phyloP scores from a whole-genome alignment of 768 basidiomycete genomes.

The Cyclocybe cylindracea region DNA sequence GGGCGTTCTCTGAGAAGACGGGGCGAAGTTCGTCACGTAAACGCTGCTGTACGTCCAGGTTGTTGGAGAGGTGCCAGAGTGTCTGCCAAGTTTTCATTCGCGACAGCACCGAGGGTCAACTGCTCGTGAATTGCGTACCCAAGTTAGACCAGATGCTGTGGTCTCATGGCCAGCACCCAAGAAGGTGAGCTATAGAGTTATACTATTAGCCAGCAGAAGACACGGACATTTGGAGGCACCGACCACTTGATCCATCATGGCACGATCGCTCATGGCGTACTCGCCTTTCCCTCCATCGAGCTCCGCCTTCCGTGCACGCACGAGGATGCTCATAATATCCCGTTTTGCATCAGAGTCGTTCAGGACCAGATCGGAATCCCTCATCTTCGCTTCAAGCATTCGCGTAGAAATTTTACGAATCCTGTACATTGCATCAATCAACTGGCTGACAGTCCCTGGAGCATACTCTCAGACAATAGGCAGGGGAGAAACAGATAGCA shows the following conservation, averaged over 20 bases:
- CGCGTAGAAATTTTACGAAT: conserved; percentile 39
- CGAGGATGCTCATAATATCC: conserved; percentile 51
- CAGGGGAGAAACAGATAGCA: neutral
- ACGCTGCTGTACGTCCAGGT: conserved; percentile 41
- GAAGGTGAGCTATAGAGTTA: conserved; percentile 36
- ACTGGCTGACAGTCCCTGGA: conserved; percentile 18
- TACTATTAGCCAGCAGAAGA: neutral
- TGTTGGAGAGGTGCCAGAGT: conserved; percentile 45
- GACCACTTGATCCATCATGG: conserved; percentile 54
- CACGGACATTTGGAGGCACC: neutral
- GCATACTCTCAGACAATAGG: neutral
- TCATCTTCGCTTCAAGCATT: conserved; percentile 44
- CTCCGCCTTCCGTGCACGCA: conserved; percentile 42
- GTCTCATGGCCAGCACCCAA: conserved; percentile 41
- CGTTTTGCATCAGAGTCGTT: conserved; percentile 41
- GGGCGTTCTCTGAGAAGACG: conserved; percentile 29
- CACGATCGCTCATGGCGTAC: conserved; percentile 46
- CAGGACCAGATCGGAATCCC: conserved; percentile 29
- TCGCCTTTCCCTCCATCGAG: conserved; percentile 29
- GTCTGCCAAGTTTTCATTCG: conserved; percentile 27
- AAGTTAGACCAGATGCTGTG: conserved; percentile 41
- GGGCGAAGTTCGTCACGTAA: conserved; percentile 47
- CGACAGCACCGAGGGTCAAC: neutral
- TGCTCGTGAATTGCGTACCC: conserved; percentile 29
- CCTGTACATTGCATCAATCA: conserved; percentile 41